Percentiles rank a stretch among this genome's conserved stretches.
phyloP scores from a whole-genome alignment of 2,329 filamentous ascomycete genomes.

The Colletotrichum brevisporum region DNA sequence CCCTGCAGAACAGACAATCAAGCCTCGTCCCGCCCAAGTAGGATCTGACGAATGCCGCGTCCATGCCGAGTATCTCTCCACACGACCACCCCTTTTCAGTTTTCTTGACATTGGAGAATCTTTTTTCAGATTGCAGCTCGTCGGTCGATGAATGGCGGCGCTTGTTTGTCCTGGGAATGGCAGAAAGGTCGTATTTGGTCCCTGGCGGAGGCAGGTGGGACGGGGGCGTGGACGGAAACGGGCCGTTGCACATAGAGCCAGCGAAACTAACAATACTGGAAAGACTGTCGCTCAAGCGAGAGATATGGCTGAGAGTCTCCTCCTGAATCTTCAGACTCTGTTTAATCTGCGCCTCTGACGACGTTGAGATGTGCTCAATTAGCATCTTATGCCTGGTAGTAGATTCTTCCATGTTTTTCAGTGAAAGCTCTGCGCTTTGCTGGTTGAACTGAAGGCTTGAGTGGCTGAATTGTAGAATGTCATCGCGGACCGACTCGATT shows the following conservation, averaged over 20 bases:
- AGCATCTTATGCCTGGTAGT: not conserved
- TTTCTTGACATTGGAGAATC: not conserved
- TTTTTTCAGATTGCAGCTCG: not conserved
- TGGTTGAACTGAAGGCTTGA: not conserved
- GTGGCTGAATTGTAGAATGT: not conserved
- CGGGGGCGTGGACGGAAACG: no score
- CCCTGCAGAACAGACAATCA: not conserved
- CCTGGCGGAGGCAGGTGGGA: not conserved
- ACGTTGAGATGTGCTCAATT: not conserved
- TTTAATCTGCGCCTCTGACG: not conserved
- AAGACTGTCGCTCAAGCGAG: conserved; percentile 7
- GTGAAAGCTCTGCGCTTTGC: not conserved
- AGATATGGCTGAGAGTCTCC: not conserved
- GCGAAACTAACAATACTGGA: not conserved
- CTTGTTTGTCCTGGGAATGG: not conserved
- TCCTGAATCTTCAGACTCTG: not conserved
- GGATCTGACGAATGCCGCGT: not conserved
- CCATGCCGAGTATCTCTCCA: not conserved
- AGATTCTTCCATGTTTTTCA: not conserved
- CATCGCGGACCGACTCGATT: not conserved
- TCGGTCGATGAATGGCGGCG: not conserved
- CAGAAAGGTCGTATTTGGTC: not conserved
- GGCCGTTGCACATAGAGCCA: not conserved
- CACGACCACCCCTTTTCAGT: not conserved
- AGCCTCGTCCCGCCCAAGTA: not conserved